These are phyloP conservation scores for Fremontodendron californicum DNA, from an alignment of 345 rosid genomes.

Conservation along the genomic window DNA sequence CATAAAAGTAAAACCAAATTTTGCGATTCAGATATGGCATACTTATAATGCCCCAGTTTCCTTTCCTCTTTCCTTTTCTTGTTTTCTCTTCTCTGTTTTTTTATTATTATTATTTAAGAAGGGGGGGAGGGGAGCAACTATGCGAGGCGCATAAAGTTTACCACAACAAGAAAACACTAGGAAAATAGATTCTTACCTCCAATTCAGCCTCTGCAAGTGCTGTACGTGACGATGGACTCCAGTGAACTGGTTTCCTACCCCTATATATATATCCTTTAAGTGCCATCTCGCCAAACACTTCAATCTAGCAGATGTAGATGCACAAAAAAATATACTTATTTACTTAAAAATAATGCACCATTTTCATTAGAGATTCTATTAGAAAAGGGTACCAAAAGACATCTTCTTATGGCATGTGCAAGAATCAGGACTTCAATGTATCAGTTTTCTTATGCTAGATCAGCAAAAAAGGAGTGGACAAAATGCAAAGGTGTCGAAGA, in stretches of 20 bases:
- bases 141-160: not conserved
- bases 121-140: not conserved
- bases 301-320: constrained; percentile 51
- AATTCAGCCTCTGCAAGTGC: constrained; percentile 99
- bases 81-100: not conserved
- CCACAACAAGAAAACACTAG: not conserved
- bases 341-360: not conserved
- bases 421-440: not conserved
- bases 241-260: constrained; percentile 95
- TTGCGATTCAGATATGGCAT: not conserved
- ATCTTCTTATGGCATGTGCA: not conserved
- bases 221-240: constrained; percentile 97
- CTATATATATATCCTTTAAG: constrained; percentile 83
- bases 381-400: not conserved
- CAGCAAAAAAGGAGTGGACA: not conserved
- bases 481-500: not conserved
- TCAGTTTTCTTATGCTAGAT: not conserved
- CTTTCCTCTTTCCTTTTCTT: not conserved
- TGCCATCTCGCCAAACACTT: constrained; percentile 89
- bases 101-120: not conserved
- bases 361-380: not conserved
- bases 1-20: not conserved
- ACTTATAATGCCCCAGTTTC: not conserved
- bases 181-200: constrained; percentile 53
- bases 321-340: constrained; percentile 15